Base-by-base conservation (phyloP, 257 asterid species). In the Nicotiana sylvestris region DNA sequence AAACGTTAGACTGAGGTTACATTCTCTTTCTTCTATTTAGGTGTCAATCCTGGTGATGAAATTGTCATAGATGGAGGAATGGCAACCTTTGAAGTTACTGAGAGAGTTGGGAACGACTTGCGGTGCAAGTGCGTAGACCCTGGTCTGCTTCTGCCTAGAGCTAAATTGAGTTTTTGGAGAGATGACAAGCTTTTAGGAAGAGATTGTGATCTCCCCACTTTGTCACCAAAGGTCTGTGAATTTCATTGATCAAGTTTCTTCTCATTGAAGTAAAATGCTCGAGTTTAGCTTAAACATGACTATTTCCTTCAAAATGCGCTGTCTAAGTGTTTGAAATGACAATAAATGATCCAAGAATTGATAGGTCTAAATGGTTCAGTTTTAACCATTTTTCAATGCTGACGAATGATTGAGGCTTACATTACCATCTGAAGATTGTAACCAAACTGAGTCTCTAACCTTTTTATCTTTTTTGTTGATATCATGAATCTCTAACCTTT, bases 31-130 rank as follows among this genome's bases (percentile, higher is more conserved):
- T 35, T 16, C 77, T 46, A 21, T 86, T 67, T 58, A 94, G 98
- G 95, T 76, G 88, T 94, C 81, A 85, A 89, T 18, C 81, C 89
- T 76, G 97, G 97, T 51, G 98, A 94, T 85, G 95, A 92, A 68
- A 83, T 94, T 66, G 95, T 94, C 33, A 85, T 92, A 80, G 98
- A 94, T 83, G 98, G 97, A 82, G 98, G 98, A 86, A 94, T 94
- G 97, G 93, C 94, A 9, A 93, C 93, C 5, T 94, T 94, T 74
- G 89, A 93, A 84, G 97, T 94, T 69, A 77, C 88, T 0, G 94
- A 93, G 55, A 94, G 87, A 83, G 84, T 90, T n/a, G 98, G 97
- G 65, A 87, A 88, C 29, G 95, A 90, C 85, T 85, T 93, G 86
- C 87, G 92, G 16, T 91, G 97, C 87, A 89, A 90, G 89, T 94